Evolutionary conservation across 2,329 filamentous ascomycete genomes (phyloP), one percentile per base, ranked within the genome.

Genomic region (Ophiobolus disseminans): DNA sequence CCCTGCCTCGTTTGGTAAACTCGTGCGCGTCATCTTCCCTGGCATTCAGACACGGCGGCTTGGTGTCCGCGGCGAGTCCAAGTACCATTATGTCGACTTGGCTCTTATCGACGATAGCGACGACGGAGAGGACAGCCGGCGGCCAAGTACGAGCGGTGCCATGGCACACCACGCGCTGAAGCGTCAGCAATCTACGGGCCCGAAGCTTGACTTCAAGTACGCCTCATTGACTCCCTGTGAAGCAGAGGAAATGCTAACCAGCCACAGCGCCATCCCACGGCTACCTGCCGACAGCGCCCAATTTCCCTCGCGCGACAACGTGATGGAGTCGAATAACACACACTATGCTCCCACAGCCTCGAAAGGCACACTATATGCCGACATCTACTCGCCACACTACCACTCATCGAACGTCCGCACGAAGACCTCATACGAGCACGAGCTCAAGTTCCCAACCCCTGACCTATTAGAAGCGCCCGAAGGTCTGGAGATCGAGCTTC

Each of bases 1-100:
- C 68, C 94, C 94, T 32, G 94, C 94, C 8, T 97, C 93, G 21
- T 99, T 99, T 74, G 94, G 94, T 47, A 99, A 99, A 74, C 84
- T 99, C 34, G 94, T 99, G 25, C 86, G 94, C 23, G 93, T 99
- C 30, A 88, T 99, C 41, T 99, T 97, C 63, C 93, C 94, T 0
- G 93, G 92, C 32, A 87, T 99, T 17, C 93, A 96, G 75, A 99
- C 94, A 23, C 84, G 94, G 50, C 85, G 94, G 57, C 80, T 99
- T 10, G 94, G 94, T 55, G 92, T 97, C 37, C 86, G 94, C 43
- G 94, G 94, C 57, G 93, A 97, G 76, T 99, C 94, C 11, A 99
- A 99, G 72, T 99, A 99, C 72, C 94, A 99, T 74, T 99, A 99
- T 66, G 80, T 81, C 39, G 80, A 82, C 57, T 72, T 82, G 28